Conservation (phyloP, 2,329 filamentous ascomycete species). For the Cladophialophora immunda region DNA sequence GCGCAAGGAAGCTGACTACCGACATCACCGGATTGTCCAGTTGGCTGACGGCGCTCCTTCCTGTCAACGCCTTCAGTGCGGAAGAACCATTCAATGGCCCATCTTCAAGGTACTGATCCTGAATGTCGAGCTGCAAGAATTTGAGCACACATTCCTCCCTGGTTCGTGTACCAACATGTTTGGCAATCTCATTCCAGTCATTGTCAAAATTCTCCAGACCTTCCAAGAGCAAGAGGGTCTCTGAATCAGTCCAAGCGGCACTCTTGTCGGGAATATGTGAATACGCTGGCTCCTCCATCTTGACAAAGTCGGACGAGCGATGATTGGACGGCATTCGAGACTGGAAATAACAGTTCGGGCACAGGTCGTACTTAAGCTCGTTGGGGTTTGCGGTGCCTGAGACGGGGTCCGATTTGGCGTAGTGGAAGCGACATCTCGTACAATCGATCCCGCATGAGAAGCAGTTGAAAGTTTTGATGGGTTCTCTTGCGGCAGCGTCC, state of each 20-base stretch:
- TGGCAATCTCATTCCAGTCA: constrained; percentile 92
- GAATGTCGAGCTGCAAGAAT: constrained; percentile 95
- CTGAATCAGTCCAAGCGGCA: constrained; percentile 88
- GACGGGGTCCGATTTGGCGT: constrained; percentile 69
- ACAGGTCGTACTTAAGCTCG: constrained; percentile 82
- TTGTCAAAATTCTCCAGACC: constrained; percentile 93
- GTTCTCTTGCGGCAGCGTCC: constrained; percentile 67
- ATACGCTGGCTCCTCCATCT: constrained; percentile 88
- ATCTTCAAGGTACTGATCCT: constrained; percentile 93
- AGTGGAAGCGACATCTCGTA: constrained; percentile 74
- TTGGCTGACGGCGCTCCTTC: constrained; percentile 87
- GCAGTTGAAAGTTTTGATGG: constrained; percentile 77
- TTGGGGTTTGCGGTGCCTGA: constrained; percentile 63
- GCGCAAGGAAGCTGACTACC: constrained; percentile 91
- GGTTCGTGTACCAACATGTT: constrained; percentile 89
- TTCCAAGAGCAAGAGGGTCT: constrained; percentile 88
- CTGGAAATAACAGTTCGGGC: constrained; percentile 88
- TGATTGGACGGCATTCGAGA: constrained; percentile 83
- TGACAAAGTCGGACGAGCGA: constrained; percentile 80
- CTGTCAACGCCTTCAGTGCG: constrained; percentile 74
- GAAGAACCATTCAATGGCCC: constrained; percentile 69
- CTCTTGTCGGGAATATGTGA: constrained; percentile 81
- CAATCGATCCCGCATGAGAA: constrained; percentile 93
- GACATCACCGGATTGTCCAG: constrained; percentile 97
- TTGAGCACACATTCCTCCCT: constrained; percentile 96